These are phyloP conservation scores for Aspergillus mulundensis DNA, from an alignment of 495 filamentous ascomycete species.

Conservation along the genomic window DNA sequence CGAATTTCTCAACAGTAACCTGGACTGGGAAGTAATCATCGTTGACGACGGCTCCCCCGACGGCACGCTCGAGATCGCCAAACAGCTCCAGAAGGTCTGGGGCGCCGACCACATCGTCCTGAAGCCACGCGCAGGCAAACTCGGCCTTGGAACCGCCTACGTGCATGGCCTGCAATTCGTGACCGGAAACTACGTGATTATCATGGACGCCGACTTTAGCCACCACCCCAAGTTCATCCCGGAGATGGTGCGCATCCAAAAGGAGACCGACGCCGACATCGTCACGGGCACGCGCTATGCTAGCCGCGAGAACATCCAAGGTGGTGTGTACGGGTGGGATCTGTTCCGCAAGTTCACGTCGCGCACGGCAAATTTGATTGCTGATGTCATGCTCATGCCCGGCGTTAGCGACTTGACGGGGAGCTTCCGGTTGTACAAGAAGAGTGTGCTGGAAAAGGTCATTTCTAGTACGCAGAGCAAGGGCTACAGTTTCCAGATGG, in stretches of 20 bases:
- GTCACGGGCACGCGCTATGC: slow-evolving; percentile 95
- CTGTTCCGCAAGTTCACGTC: slow-evolving; percentile 91
- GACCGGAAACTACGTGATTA: slow-evolving; percentile 91
- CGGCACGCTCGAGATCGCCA: slow-evolving; percentile 83
- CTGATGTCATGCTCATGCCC: slow-evolving; percentile 87
- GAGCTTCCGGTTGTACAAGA: slow-evolving; percentile 92
- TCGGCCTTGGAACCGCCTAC: slow-evolving; percentile 95
- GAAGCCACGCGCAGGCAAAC: slow-evolving; percentile 84
- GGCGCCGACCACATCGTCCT: slow-evolving; percentile 69
- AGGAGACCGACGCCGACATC: slow-evolving; percentile 75
- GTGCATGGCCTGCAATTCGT: slow-evolving; percentile 86
- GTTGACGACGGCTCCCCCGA: slow-evolving; percentile 98
- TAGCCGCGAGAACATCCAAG: slow-evolving; percentile 54
- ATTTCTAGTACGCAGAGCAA: slow-evolving; percentile 83
- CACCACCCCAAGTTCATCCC: slow-evolving; percentile 98
- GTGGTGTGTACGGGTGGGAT: slow-evolving; percentile 97
- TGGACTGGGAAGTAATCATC: slow-evolving; percentile 96
- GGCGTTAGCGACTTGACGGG: slow-evolving; percentile 97
- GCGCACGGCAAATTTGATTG: slow-evolving; percentile 88
- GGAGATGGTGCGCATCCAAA: slow-evolving; percentile 75
- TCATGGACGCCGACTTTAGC: slow-evolving; percentile 99
- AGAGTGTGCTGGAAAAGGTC: slow-evolving; percentile 79
- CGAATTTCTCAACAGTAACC: slow-evolving; percentile 52
- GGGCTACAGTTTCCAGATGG: slow-evolving; percentile 99
- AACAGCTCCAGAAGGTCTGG: slow-evolving; percentile 85